Evolutionary conservation across 768 basidiomycete genomes (phyloP), one percentile per base, ranked within the genome.

Genomic region (Lactarius sp.): DNA sequence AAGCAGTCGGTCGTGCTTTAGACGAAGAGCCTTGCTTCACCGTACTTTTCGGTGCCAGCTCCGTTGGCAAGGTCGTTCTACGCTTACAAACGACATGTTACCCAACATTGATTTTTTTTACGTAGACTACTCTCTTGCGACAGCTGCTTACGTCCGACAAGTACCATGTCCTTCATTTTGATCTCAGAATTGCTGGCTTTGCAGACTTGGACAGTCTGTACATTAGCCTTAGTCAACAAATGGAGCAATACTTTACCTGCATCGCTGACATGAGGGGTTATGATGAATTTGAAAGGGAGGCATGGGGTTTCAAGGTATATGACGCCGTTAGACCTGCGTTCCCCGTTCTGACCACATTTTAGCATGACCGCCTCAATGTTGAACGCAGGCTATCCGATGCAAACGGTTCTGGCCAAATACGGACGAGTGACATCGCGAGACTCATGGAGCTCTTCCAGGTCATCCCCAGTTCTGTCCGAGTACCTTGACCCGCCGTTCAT

Each of bases 401-500:
- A 18, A 73, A 76, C 1, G 70, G 70, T 18, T 77, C 77, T 33
- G 73, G 78, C 0, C 80, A 79, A 54, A 77, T 93, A 61, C 84
- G 82, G 72, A 89, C 90, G 3, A 87, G 88, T 68, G 92, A 94
- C 68, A 77, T 93, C 46, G 88, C 91, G 7, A 80, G 90, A 20
- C 76, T 93, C 16, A 90, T 94, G 88, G 92, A 92, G 68, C 74
- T 92, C 3, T 91, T 92, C 70, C 91, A 92, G 76, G 88, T 83
- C 64, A 60, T n/a, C 20, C 18, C 20, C 36, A 42, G 42, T 61
- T 56, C 49, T 20, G 54, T 31, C 53, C 20, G 14, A 6, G 10
- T 59, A 36, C 22, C 39, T 18, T n/a, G 52, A 42, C 52, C 39
- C n/a, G 39, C 4, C 12, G 54, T 34, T 34, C 8, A 31, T 42